Conservation (phyloP, 2,329 filamentous ascomycete species). For the Talaromyces sp. region DNA sequence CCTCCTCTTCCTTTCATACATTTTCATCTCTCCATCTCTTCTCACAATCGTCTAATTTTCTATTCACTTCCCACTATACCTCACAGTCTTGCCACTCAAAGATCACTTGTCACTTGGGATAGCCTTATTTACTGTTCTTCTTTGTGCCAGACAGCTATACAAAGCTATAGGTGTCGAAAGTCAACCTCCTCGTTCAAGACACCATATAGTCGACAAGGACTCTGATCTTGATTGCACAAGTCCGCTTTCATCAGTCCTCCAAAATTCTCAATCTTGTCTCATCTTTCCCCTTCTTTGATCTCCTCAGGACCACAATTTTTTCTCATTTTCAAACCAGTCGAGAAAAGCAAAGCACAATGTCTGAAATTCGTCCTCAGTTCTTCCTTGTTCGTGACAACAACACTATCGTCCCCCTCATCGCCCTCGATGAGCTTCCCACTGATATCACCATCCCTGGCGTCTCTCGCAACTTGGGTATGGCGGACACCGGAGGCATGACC, state of each 20-base stretch:
- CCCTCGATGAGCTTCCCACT: slow-evolving; percentile 45
- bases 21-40: slow-evolving; percentile 8
- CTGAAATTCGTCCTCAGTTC: slow-evolving; percentile 31
- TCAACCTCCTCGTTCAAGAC: background rate
- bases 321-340: background rate
- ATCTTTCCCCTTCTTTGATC: background rate
- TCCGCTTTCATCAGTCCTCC: background rate
- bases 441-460: slow-evolving; percentile 37
- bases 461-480: slow-evolving; percentile 33
- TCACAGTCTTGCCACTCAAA: background rate
- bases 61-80: slow-evolving; percentile 1
- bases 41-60: slow-evolving; percentile 2
- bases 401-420: slow-evolving; percentile 41
- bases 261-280: background rate
- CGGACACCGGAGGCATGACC: slow-evolving; percentile 43
- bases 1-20: background rate
- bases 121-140: background rate
- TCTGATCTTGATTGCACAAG: background rate
- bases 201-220: slow-evolving; percentile 6
- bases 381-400: slow-evolving; percentile 44
- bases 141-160: slow-evolving; percentile 7
- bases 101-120: background rate
- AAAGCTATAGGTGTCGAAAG: background rate
- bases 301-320: background rate
- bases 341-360: slow-evolving; percentile 2